Conservation (phyloP, 83 land plant species). For the Diphasiastrum complanatum region DNA sequence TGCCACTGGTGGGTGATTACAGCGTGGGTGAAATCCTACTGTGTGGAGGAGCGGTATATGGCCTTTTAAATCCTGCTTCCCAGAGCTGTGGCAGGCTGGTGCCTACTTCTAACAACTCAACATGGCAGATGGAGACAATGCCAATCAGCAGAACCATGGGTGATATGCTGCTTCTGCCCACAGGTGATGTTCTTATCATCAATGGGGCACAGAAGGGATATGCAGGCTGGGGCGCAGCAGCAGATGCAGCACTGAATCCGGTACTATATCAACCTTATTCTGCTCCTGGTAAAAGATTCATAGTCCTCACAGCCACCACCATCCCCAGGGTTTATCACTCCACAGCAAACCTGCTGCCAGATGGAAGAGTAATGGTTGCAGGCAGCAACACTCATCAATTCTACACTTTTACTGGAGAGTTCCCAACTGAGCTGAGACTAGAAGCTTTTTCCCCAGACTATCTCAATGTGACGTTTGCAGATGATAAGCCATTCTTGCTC, state of each 20-base stretch:
- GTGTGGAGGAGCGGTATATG: conserved; percentile 49
- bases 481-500: no score
- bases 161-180: conserved; percentile 60
- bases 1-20: conserved; percentile 38
- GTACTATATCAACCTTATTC: conserved; percentile 33
- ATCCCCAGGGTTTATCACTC: no score
- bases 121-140: conserved; percentile 73
- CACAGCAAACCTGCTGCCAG: no score
- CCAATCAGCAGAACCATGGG: conserved; percentile 46
- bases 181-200: conserved; percentile 45
- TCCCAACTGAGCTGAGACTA: no score
- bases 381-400: no score
- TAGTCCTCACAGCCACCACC: conserved; percentile 31
- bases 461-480: no score
- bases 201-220: conserved; percentile 58
- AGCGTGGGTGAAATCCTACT: conserved; percentile 41
- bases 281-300: conserved; percentile 28
- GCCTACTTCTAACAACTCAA: conserved; percentile 27
- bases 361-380: no score
- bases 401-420: no score
- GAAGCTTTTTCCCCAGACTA: no score
- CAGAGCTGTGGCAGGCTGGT: conserved; percentile 25
- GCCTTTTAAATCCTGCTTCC: conserved; percentile 17
- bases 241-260: conserved; percentile 30
- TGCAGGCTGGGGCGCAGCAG: conserved; percentile 48